phyloP scores from a whole-genome alignment of 108 stramenopile species.

The Ochromonas danica region DNA sequence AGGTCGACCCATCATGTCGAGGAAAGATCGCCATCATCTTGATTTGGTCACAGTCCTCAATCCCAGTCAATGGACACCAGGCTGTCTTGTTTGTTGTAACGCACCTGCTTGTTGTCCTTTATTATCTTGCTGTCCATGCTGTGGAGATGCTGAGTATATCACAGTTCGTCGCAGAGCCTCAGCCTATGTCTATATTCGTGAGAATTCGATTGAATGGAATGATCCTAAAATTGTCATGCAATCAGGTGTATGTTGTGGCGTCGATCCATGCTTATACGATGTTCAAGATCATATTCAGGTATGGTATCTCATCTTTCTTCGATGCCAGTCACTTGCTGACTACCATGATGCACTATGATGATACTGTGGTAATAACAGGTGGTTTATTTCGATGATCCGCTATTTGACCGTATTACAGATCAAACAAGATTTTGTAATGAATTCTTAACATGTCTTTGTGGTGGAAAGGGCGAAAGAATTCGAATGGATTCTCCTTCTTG shows the following conservation, averaged over 20 bases:
- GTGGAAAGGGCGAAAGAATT: constrained; percentile 57
- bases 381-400: constrained; percentile 62
- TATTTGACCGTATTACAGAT: constrained; percentile 58
- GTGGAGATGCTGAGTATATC: constrained; percentile 31
- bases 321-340: too few species aligned
- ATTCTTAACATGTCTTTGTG: constrained; percentile 55
- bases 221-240: constrained; percentile 38
- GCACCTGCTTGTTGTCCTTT: constrained; percentile 35
- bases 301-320: too few species aligned
- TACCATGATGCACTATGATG: too few species aligned
- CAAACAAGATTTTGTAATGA: constrained; percentile 58
- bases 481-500: constrained; percentile 55
- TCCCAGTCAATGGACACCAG: not conserved
- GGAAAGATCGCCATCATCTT: not conserved
- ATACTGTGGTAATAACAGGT: too few species aligned
- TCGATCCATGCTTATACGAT: constrained; percentile 54
- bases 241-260: constrained; percentile 29
- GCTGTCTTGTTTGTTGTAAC: constrained; percentile 33
- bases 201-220: constrained; percentile 66
- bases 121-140: not conserved
- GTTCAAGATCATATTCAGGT: constrained; percentile 58
- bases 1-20: not conserved
- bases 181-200: constrained; percentile 55
- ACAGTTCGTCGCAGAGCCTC: not conserved
- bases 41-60: not conserved